phyloP scores from a whole-genome alignment of 2,329 filamentous ascomycete species.

The Dactylella cylindrospora region DNA sequence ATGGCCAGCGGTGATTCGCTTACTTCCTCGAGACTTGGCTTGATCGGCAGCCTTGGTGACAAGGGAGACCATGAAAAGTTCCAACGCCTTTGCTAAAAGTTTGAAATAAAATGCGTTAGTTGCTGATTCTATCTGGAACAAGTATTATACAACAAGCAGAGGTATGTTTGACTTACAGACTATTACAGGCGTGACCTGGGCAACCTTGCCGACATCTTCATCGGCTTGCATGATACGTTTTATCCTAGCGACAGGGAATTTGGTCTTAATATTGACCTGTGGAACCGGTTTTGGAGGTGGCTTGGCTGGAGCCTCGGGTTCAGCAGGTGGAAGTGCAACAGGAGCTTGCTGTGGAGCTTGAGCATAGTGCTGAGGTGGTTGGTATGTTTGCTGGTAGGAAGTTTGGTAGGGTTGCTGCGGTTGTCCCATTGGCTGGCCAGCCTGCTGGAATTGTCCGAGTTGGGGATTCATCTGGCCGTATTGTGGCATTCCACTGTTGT shows the following conservation, averaged over 20 bases:
- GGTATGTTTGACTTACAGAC: slow-evolving; percentile 63
- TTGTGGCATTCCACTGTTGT: slow-evolving; percentile 7
- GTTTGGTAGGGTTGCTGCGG: slow-evolving; percentile 13
- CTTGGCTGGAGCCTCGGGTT: background rate
- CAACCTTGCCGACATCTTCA: slow-evolving; percentile 96
- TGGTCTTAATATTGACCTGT: slow-evolving; percentile 76
- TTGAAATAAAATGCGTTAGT: slow-evolving; percentile 42
- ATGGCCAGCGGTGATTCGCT: slow-evolving; percentile 85
- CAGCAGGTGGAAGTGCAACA: slow-evolving; percentile 1
- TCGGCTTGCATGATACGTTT: slow-evolving; percentile 99
- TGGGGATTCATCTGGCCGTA: background rate
- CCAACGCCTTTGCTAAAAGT: slow-evolving; percentile 78
- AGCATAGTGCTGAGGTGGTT: background rate
- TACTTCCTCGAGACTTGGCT: slow-evolving; percentile 78
- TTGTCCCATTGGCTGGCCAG: background rate
- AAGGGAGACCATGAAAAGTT: slow-evolving; percentile 95
- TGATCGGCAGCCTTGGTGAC: slow-evolving; percentile 85
- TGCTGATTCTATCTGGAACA: background rate
- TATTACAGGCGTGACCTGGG: slow-evolving; percentile 93
- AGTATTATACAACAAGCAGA: background rate
- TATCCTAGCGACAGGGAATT: slow-evolving; percentile 95
- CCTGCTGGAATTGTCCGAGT: background rate
- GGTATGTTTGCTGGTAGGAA: slow-evolving; percentile 10
- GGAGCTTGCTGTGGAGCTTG: slow-evolving; percentile 4
- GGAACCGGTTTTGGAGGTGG: slow-evolving; percentile 18